Base-by-base conservation (phyloP, 192 early-diverging fungal genomes). In the Backusella psychrophila region DNA sequence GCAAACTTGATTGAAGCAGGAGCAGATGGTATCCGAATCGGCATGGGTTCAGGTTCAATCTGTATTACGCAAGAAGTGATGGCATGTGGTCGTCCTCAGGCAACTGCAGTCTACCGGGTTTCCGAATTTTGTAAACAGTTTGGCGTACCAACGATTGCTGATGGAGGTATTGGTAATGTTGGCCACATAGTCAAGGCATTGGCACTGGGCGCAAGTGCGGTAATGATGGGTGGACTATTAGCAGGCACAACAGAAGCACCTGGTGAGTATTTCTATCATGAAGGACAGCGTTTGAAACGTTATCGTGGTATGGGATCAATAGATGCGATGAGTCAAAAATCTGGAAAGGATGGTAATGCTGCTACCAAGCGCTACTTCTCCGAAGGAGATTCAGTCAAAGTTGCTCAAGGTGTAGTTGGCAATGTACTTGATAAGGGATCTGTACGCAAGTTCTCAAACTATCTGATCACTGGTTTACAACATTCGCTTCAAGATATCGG, bases 61-160 rank as follows among this genome's bases (percentile, higher is more conserved):
- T 99, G 97, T 88, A 99, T 98, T 75, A 98, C 97, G 39, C 97
- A 98, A 83, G 97, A 97, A 85, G 96, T 96, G 83, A 99, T 98
- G 96, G 96, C 98, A 65, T 96, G 96, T 69, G 98, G 98, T 78
- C 93, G 98, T 77, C 98, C 98, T 44, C 98, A 99, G 82, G 98
- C 94, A 6, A 97, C 96, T 33, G 96, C 95, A 44, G 98, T 99
- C 52, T 97, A 89, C 89, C 93, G 92, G 79, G 98, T 99, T 46
- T 91, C 96, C n/a, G 90, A 97, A 87, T 97, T 94, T 82, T 94
- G 95, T 52, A 86, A 91, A 82, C 89, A 92, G 83, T 99, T 97
- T 77, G 98, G 96, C 76, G 91, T 99, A 15, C 98, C 98, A 38
- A 91, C 94, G 31, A 95, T 99, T 80, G 98, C 98, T 38, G 98